Evolutionary conservation across 164 flowering plant genomes (phyloP), one percentile per base, ranked within the genome.

Genomic region (Berberis vulgaris): DNA sequence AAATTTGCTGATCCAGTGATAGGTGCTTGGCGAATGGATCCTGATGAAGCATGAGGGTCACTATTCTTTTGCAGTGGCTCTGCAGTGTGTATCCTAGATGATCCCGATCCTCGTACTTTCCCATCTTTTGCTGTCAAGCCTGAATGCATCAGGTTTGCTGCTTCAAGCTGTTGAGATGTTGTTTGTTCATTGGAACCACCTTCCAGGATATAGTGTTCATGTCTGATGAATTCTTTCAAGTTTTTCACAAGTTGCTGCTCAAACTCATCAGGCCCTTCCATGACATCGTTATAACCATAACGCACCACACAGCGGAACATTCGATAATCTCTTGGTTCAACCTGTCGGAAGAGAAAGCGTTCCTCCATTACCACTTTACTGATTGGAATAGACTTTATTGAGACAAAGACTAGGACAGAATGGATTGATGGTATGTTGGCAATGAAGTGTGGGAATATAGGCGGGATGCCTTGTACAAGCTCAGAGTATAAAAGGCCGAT

Each of bases 401-500:
- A 83, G 50, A 87, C 86, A 58, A 84, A 76, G 3, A 89, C 87
- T 0, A 87, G 63, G 44, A 89, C 80, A 0, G 88, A 84, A 63
- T 89, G 94, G 47, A 85, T 62, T n/a, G 88, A 75, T 10, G 87
- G 89, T 1, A 89, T 57, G 62, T 79, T 84, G 50, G 73, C 61
- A n/a, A 84, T 58, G 57, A 77, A 84, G 63, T 89, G 91, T 4
- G 80, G 72, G 59, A 89, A 85, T 41, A 89, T 84, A 0, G 88
- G 94, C 49, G 97, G 89, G 60, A 87, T 78, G 46, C 96, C 96
- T 39, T 84, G 89, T 0, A 83, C 93, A 12, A 89, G 89, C 64
- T 89, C 91, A 0, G 91, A 82, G 69, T 84, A 89, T 41, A 89
- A 54, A 45, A 89, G 76, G 7, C 79, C 91, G 7, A 89, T 69